A percentile compares a stretch with the other conserved stretches of the same genome.
phyloP scores from a whole-genome alignment of 2,329 filamentous ascomycete species.

The Trichoderma guizhouense region DNA sequence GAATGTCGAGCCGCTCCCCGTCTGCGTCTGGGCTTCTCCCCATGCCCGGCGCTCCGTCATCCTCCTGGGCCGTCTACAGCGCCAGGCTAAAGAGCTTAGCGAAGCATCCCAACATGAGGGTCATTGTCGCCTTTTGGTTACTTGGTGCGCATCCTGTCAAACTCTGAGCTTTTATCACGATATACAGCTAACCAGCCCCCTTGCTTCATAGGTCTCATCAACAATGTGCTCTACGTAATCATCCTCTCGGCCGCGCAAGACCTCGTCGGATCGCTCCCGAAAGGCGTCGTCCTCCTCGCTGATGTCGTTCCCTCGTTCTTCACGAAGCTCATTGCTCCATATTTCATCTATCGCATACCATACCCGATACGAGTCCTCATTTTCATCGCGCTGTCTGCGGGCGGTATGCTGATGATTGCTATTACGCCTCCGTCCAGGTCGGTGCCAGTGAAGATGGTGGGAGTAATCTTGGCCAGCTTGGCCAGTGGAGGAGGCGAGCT shows the following conservation, averaged over 20 bases:
- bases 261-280: slow-evolving; percentile 87
- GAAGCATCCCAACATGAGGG: slow-evolving; percentile 64
- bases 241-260: slow-evolving; percentile 94
- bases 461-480: slow-evolving; percentile 80
- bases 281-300: slow-evolving; percentile 87
- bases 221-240: slow-evolving; percentile 97
- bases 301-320: slow-evolving; percentile 88
- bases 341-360: slow-evolving; percentile 86
- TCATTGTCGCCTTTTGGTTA: slow-evolving; percentile 84
- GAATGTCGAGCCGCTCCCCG: slow-evolving; percentile 38
- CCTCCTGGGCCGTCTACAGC: slow-evolving; percentile 72
- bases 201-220: slow-evolving; percentile 55
- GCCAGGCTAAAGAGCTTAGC: slow-evolving; percentile 63
- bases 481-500: slow-evolving; percentile 85
- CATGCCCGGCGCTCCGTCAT: slow-evolving; percentile 52
- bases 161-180: too few species aligned
- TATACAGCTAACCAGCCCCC: slow-evolving; percentile 12
- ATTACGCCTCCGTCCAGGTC: slow-evolving; percentile 66
- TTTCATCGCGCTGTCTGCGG: slow-evolving; percentile 72
- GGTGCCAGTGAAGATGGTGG: slow-evolving; percentile 72
- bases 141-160: slow-evolving; percentile 60
- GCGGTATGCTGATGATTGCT: slow-evolving; percentile 86
- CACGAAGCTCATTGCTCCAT: slow-evolving; percentile 84
- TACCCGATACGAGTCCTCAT: slow-evolving; percentile 72
- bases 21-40: slow-evolving; percentile 49